Percentiles rank a stretch among this genome's conserved stretches.
Conservation (phyloP, 371 early-diverging fungal species). For the Apophysomyces ossiformis region DNA sequence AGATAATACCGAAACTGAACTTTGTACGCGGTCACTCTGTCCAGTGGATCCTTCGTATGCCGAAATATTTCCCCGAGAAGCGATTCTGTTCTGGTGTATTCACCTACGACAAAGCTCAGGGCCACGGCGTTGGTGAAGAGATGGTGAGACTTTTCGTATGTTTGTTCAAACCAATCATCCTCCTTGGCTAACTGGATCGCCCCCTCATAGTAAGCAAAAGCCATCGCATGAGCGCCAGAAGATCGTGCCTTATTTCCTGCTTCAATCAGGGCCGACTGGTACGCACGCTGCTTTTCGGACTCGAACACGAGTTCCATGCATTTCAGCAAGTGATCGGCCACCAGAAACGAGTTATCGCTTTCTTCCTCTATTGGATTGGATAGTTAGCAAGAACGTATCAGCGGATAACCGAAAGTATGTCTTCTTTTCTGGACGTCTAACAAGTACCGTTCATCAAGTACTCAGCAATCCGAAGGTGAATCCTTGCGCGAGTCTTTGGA, state of each 20-base stretch:
- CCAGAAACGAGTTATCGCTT: constrained; percentile 30
- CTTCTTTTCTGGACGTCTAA: background rate
- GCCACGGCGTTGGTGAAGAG: constrained; percentile 39
- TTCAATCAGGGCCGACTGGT: constrained; percentile 33
- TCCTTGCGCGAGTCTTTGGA: constrained; percentile 33
- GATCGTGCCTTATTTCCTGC: constrained; percentile 40
- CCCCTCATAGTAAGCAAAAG: constrained; percentile 36
- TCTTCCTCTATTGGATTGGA: constrained; percentile 20
- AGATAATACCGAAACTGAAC: constrained; percentile 44
- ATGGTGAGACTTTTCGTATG: constrained; percentile 28
- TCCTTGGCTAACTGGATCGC: constrained; percentile 30
- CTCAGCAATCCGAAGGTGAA: constrained; percentile 46
- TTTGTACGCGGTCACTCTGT: constrained; percentile 41
- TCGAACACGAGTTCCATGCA: constrained; percentile 27
- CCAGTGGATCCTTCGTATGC: constrained; percentile 33
- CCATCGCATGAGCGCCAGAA: constrained; percentile 51
- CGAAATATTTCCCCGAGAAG: constrained; percentile 36
- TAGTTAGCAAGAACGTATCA: background rate
- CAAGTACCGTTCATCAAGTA: constrained; percentile 29
- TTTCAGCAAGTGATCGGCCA: constrained; percentile 49
- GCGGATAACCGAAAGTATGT: background rate
- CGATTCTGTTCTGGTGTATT: constrained; percentile 35
- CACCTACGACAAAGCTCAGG: constrained; percentile 46
- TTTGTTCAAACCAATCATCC: constrained; percentile 24
- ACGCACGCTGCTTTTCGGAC: constrained; percentile 26